Percentiles rank a stretch among this genome's conserved stretches.
Evolutionary conservation across 164 flowering plant genomes (phyloP).

Genomic region (Dillenia turbinata): DNA sequence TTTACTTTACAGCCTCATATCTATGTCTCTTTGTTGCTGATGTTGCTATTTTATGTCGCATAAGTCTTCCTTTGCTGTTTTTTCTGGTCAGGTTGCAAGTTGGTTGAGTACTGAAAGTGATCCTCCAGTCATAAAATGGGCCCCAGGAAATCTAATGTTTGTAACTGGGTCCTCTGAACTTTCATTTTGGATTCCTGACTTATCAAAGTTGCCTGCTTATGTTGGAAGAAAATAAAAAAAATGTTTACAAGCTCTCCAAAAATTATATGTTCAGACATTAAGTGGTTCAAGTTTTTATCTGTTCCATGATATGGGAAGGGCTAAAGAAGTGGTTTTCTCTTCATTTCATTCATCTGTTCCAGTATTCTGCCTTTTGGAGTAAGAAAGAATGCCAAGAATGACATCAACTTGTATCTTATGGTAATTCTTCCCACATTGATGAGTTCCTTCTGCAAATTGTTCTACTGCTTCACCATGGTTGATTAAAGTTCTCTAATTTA

Average conservation of each 20-base stretch:
- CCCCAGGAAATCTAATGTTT: constrained; percentile 94
- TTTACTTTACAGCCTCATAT: too few relatives aligned
- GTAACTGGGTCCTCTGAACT: constrained; percentile 95
- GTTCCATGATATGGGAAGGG: not conserved
- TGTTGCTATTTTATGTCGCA: too few relatives aligned
- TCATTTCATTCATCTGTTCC: too few relatives aligned
- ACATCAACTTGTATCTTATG: too few relatives aligned
- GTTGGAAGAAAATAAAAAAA: constrained; percentile 59
- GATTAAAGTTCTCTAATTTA: too few relatives aligned
- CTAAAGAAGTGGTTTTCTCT: too few relatives aligned
- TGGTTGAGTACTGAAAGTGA: constrained; percentile 86
- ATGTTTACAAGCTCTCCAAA: not conserved
- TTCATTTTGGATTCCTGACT: constrained; percentile 92
- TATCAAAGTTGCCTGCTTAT: constrained; percentile 80
- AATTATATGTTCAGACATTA: not conserved
- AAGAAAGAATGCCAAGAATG: too few relatives aligned
- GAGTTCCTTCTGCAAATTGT: too few relatives aligned
- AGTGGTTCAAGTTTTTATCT: not conserved
- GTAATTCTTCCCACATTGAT: too few relatives aligned
- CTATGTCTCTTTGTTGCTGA: too few relatives aligned
- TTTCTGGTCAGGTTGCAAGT: constrained; percentile 64
- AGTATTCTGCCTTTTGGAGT: too few relatives aligned
- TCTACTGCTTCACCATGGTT: too few relatives aligned
- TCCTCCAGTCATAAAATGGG: constrained; percentile 96
- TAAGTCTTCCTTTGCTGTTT: not conserved